Conservation (phyloP, 2,329 filamentous ascomycete genomes). For the Neurospora sp. region DNA sequence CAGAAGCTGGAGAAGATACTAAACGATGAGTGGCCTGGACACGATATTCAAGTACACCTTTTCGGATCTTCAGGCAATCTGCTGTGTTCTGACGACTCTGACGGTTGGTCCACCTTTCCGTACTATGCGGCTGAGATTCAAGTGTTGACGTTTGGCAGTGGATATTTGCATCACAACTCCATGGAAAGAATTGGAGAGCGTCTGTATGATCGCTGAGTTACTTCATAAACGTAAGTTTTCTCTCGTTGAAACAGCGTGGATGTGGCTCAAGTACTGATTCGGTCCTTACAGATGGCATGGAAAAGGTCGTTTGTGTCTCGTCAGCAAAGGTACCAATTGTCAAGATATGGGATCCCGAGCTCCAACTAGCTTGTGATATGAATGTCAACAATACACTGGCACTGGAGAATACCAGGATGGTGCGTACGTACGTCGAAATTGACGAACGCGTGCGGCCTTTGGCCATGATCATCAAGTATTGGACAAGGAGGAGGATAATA, state of each 20-base stretch:
- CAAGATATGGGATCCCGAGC: constrained; percentile 94
- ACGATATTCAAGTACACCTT: constrained; percentile 80
- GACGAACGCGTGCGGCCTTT: constrained; percentile 84
- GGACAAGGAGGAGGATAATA: constrained; percentile 84
- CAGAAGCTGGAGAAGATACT: constrained; percentile 80
- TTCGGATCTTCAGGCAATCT: constrained; percentile 98
- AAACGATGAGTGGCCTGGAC: constrained; percentile 84
- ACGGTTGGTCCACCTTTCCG: constrained; percentile 52
- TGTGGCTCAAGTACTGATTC: constrained; percentile 1
- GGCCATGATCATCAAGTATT: constrained; percentile 96
- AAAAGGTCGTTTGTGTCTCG: constrained; percentile 89
- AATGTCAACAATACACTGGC: constrained; percentile 97
- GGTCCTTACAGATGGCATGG: constrained; percentile 70
- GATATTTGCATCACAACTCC: constrained; percentile 95
- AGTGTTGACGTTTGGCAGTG: constrained; percentile 46
- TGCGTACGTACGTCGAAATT: constrained; percentile 90
- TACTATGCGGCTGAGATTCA: background rate
- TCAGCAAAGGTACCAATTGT: constrained; percentile 96
- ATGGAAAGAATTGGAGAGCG: constrained; percentile 77
- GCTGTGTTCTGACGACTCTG: constrained; percentile 89
- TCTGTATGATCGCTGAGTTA: constrained; percentile 83
- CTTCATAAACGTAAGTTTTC: constrained; percentile 65
- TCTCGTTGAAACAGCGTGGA: background rate
- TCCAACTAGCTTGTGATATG: constrained; percentile 87
- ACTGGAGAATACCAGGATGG: constrained; percentile 94